Conservation (phyloP, 345 rosid genomes). For the Sapria himalayana region DNA sequence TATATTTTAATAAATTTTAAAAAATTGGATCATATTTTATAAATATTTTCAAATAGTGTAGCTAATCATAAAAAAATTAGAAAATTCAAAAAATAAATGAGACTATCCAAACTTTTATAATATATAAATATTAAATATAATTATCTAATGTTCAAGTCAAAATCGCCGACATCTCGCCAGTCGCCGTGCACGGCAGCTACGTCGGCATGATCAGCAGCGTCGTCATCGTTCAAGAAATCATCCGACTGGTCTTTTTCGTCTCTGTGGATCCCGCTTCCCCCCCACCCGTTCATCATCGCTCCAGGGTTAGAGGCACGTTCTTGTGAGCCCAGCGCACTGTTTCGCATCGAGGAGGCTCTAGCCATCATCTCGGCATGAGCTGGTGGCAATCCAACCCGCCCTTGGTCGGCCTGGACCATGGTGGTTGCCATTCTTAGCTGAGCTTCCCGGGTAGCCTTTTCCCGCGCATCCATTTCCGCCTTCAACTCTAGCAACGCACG, state of each 20-base stretch:
- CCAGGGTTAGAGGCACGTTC: conserved; percentile 37
- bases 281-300: conserved; percentile 79
- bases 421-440: conserved; percentile 64
- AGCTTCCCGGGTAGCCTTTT: conserved; percentile 63
- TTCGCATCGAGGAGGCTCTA: conserved; percentile 44
- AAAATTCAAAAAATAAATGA: no score
- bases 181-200: conserved; percentile 36
- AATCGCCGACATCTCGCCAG: conserved; percentile 55
- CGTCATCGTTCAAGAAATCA: conserved; percentile 82
- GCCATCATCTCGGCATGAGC: conserved; percentile 43
- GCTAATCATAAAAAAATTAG: no score
- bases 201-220: conserved; percentile 68
- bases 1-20: no score
- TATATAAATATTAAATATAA: no score
- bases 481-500: conserved; percentile 30
- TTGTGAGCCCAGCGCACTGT: conserved; percentile 36
- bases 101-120: no score
- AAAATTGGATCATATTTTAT: no score
- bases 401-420: conserved; percentile 59
- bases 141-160: conserved; percentile 61
- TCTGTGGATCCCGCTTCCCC: conserved; percentile 36
- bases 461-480: conserved; percentile 48
- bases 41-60: no score
- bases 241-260: conserved; percentile 82
- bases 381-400: conserved; percentile 44